Evolutionary conservation across 2,329 filamentous ascomycete genomes (phyloP).

Genomic region (Amauroascus verrucosus): DNA sequence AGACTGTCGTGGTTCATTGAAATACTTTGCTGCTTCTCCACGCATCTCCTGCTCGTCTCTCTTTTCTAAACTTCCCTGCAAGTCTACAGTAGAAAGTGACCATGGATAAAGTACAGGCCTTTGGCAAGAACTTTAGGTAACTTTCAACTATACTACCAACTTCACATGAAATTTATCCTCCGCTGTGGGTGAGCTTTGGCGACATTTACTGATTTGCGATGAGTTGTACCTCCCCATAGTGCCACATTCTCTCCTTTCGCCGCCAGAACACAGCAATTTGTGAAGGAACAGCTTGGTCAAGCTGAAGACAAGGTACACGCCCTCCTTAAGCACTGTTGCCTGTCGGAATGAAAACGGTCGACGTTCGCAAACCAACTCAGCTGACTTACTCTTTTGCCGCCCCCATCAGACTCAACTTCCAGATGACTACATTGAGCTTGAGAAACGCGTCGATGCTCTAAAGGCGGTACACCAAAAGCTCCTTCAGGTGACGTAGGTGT

Average conservation of each 20-base stretch:
- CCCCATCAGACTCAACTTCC: constrained; percentile 73
- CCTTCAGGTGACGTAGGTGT: constrained; percentile 74
- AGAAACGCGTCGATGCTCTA: constrained; percentile 95
- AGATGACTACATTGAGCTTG: constrained; percentile 93
- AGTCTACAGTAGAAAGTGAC: not conserved
- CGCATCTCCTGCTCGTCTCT: not conserved
- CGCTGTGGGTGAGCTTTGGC: not conserved
- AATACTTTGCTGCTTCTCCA: not conserved
- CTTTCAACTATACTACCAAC: constrained; percentile 7
- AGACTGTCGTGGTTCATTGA: not conserved
- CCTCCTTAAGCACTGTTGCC: not conserved
- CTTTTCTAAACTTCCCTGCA: not conserved
- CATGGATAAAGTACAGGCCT: constrained; percentile 62
- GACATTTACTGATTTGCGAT: constrained; percentile 21
- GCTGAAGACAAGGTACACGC: constrained; percentile 73
- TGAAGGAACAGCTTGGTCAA: constrained; percentile 94
- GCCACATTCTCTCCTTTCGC: constrained; percentile 85
- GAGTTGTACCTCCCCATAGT: constrained; percentile 40
- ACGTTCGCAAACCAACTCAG: not conserved
- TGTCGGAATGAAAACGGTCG: not conserved
- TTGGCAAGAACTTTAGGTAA: constrained; percentile 61
- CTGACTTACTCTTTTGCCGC: constrained; percentile 1
- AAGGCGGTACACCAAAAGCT: constrained; percentile 97
- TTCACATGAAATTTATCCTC: constrained; percentile 11
- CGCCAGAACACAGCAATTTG: constrained; percentile 88